A percentile compares a stretch with the other conserved stretches of the same genome.
phyloP scores from a whole-genome alignment of 306 rosid species.

The Senna siamea region DNA sequence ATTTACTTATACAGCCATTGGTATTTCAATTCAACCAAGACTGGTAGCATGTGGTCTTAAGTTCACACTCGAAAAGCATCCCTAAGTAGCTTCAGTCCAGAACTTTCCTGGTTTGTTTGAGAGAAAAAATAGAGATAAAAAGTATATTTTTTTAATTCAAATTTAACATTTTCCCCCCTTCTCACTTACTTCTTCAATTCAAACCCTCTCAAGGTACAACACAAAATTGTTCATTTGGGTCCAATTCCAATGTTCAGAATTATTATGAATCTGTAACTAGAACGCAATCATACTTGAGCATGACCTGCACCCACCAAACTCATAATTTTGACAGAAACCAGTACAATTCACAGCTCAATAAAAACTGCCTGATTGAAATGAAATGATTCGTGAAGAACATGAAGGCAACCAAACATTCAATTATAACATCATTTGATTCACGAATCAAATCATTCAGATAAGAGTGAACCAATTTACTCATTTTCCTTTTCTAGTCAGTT shows the following conservation, averaged over 20 bases:
- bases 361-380: neutral
- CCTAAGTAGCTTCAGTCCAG: neutral
- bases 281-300: conserved; percentile 11
- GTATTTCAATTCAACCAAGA: neutral
- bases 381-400: neutral
- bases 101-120: neutral
- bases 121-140: no score
- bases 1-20: conserved; percentile 22
- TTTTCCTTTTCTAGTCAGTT: conserved; percentile 27
- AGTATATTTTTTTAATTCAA: no score
- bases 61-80: conserved; percentile 18
- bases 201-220: no score
- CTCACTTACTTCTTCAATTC: no score
- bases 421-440: conserved; percentile 26
- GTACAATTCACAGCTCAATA: conserved; percentile 21
- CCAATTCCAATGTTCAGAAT: conserved; percentile 15
- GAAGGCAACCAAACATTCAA: conserved; percentile 27
- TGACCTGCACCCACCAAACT: conserved; percentile 35
- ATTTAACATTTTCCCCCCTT: no score
- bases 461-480: conserved; percentile 30
- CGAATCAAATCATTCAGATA: conserved; percentile 17
- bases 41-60: neutral
- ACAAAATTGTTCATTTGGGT: conserved; percentile 9
- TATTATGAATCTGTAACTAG: neutral
- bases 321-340: conserved; percentile 28